Conservation (phyloP, 2,329 filamentous ascomycete species). For the Chrysoporthe cubensis region DNA sequence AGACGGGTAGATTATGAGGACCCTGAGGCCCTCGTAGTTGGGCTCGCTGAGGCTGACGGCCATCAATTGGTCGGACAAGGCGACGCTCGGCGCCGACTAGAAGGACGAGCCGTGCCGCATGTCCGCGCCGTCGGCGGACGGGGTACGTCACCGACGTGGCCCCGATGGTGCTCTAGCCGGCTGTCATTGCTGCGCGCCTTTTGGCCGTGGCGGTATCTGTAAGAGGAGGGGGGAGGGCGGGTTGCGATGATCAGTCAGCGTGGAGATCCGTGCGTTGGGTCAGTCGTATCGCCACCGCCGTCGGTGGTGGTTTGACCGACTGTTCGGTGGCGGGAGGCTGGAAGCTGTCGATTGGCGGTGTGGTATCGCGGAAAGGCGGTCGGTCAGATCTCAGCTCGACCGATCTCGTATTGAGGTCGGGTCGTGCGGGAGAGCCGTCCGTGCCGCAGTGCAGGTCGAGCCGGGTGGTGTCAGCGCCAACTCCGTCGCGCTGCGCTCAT, state of each 20-base stretch:
- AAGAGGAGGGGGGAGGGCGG: not conserved
- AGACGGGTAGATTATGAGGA: not conserved
- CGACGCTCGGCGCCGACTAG: slow-evolving; percentile 19
- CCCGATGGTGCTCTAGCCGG: not conserved
- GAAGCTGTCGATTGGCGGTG: too few species aligned
- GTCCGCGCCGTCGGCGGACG: slow-evolving; percentile 15
- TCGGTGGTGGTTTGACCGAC: too few species aligned
- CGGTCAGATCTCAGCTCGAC: too few species aligned
- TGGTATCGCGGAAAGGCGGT: too few species aligned
- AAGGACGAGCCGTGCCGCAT: slow-evolving; percentile 16
- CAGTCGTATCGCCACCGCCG: too few species aligned
- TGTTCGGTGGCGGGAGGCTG: too few species aligned
- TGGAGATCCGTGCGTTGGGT: too few species aligned
- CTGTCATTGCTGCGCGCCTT: not conserved
- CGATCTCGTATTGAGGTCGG: too few species aligned
- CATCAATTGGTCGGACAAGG: slow-evolving; percentile 9
- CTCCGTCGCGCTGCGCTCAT: too few species aligned
- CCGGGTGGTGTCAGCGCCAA: too few species aligned
- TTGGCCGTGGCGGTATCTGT: not conserved
- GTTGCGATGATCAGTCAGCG: not conserved
- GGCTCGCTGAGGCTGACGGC: slow-evolving; percentile 11
- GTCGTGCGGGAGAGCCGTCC: too few species aligned
- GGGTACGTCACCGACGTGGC: slow-evolving; percentile 11
- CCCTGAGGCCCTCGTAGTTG: not conserved
- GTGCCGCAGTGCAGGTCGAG: too few species aligned